These are phyloP conservation scores for Lentinula boryana DNA, from an alignment of 768 basidiomycete species.

Conservation along the genomic window DNA sequence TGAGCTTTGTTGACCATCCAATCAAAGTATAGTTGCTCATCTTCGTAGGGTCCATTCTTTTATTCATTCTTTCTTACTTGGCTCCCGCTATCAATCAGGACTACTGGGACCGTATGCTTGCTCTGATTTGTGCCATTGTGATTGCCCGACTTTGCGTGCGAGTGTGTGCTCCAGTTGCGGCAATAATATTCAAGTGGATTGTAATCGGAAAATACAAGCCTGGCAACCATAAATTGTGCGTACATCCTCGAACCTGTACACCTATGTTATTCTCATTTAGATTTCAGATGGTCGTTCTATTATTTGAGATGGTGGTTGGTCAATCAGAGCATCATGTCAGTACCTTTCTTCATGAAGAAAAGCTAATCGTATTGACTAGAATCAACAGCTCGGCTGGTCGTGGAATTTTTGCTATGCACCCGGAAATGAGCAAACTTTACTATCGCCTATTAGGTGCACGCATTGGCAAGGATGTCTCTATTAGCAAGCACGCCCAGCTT, in stretches of 20 bases:
- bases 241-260: not conserved
- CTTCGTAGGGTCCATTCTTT: conserved; percentile 29
- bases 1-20: conserved; percentile 11
- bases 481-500: conserved; percentile 31
- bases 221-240: conserved; percentile 29
- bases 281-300: conserved; percentile 30
- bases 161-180: conserved; percentile 28
- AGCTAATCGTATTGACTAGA: not conserved
- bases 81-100: conserved; percentile 19
- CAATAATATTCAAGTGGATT: conserved; percentile 41
- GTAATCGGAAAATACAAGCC: conserved; percentile 36
- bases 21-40: not conserved
- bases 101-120: conserved; percentile 29
- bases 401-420: conserved; percentile 35
- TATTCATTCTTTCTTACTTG: conserved; percentile 31
- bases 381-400: conserved; percentile 27
- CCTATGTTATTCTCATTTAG: not conserved
- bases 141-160: conserved; percentile 27
- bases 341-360: not conserved
- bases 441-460: conserved; percentile 39
- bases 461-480: conserved; percentile 33
- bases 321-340: conserved; percentile 28
- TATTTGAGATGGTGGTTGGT: conserved; percentile 41
- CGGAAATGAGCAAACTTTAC: conserved; percentile 31
- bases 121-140: conserved; percentile 27